Conservation (phyloP, 306 rosid species). For the Lathyrus aphaca region DNA sequence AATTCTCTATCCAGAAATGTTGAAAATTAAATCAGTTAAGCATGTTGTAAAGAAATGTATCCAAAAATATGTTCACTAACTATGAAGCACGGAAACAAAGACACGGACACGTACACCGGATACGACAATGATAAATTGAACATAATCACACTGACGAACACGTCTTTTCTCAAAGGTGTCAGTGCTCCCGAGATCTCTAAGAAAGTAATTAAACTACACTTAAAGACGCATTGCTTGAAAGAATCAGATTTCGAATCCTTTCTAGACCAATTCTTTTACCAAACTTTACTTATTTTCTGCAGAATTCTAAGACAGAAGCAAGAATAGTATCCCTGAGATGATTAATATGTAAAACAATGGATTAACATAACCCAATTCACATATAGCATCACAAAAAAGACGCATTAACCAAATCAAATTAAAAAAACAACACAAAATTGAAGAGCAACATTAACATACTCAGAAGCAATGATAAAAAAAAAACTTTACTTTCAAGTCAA, state of each 20-base stretch:
- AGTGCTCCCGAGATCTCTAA: neutral
- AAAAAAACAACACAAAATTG: neutral
- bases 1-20: slow-evolving; percentile 23
- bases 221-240: neutral
- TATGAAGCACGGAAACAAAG: too few relatives aligned
- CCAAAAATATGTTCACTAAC: neutral
- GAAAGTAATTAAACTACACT: neutral
- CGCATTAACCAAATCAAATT: neutral
- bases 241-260: neutral
- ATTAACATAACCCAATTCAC: slow-evolving; percentile 17
- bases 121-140: too few relatives aligned
- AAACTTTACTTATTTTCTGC: neutral
- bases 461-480: slow-evolving; percentile 24
- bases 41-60: neutral
- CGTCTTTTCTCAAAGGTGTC: too few relatives aligned
- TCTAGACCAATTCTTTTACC: neutral
- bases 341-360: neutral
- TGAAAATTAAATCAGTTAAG: slow-evolving; percentile 28
- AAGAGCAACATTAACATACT: slow-evolving; percentile 20
- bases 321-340: neutral
- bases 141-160: too few relatives aligned
- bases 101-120: too few relatives aligned
- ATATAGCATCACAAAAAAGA: neutral
- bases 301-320: neutral
- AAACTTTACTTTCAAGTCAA: slow-evolving; percentile 11